Base-by-base conservation (phyloP, 2,329 filamentous ascomycete species). In the Epichloe gansuensis region DNA sequence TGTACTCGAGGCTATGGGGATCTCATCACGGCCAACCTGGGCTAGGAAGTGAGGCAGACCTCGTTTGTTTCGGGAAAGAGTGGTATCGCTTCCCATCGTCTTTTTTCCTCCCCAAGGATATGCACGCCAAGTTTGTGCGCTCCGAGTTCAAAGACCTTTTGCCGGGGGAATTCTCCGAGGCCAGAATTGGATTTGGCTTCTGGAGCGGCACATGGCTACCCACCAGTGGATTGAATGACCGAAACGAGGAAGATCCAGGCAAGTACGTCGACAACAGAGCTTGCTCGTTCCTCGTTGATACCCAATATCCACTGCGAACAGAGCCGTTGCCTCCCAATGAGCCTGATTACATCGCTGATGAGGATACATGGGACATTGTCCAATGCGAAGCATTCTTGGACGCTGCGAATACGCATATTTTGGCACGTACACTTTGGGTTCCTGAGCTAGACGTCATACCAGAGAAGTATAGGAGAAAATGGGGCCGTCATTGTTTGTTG, bases 31-130 rank as follows among this genome's bases (percentile, higher is more conserved):
- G 71, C 44, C 61, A 53, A 21, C 13, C 44, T n/a, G 9, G 74
- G 13, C 59, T 86, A 5, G 77, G 80, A 2, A 67, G 71, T 0
- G 65, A 71, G 2, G 86, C 83, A 15, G 84, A 88, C 56, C 82
- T 75, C 17, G 80, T 98, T 3, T 98, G 93, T 66, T 79, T 95
- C 40, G 89, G 88, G 31, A 98, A 97, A 65, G 93, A 98, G 65
- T 98, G 93, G 93, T 96, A 98, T 67, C 87, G 93, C 38, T 97
- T 96, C 64, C 91, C 93, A 1, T 91, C 87, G 0, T 94, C 90
- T 0, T 97, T 97, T 89, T 89, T 93, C 64, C 74, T 98, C 3
- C 91, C 93, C 0, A 74, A 82, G n/a, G 78, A 81, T 48, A 87
- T 93, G 73, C 84, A 80, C 57, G 85, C 87, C 60, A 95, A 93